A percentile compares a stretch with the other conserved stretches of the same genome.
phyloP scores from a whole-genome alignment of 371 early-diverging fungal genomes.

The Actinomucor elegans region DNA sequence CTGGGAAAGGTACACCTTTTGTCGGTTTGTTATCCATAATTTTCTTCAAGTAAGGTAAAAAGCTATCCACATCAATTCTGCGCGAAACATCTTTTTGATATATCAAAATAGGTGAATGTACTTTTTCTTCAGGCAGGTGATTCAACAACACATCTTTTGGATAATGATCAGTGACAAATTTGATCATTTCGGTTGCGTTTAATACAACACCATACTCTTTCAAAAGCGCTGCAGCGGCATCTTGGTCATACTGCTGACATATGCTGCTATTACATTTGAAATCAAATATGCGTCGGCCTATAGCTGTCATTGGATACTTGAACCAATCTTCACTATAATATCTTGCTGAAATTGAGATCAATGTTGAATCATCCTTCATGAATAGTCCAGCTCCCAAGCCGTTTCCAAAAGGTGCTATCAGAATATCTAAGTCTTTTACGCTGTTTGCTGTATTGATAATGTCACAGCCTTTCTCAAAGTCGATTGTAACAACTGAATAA shows the following conservation, averaged over 20 bases:
- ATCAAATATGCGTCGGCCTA: conserved; percentile 46
- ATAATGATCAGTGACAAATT: conserved; percentile 6
- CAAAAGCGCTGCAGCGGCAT: not conserved
- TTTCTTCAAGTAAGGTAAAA: conserved; percentile 15
- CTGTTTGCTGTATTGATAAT: conserved; percentile 40
- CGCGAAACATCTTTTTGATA: conserved; percentile 20
- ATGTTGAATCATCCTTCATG: conserved; percentile 33
- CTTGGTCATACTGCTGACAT: conserved; percentile 14
- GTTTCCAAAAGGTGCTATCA: conserved; percentile 48
- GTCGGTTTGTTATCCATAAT: conserved; percentile 9
- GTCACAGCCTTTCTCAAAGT: conserved; percentile 48
- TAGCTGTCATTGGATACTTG: conserved; percentile 39
- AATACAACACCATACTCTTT: not conserved
- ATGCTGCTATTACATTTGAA: conserved; percentile 16
- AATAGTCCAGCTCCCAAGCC: conserved; percentile 49
- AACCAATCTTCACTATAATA: conserved; percentile 52
- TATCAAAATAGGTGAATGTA: not conserved
- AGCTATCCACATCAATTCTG: conserved; percentile 14
- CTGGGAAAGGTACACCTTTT: conserved; percentile 4
- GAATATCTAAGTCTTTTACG: conserved; percentile 41
- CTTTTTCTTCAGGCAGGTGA: not conserved
- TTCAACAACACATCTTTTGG: not conserved
- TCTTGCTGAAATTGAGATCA: conserved; percentile 40
- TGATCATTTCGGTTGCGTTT: conserved; percentile 7
- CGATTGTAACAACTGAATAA: conserved; percentile 1